Base-by-base conservation (phyloP, 169 alveolate species). In the Cryptosporidium canis region DNA sequence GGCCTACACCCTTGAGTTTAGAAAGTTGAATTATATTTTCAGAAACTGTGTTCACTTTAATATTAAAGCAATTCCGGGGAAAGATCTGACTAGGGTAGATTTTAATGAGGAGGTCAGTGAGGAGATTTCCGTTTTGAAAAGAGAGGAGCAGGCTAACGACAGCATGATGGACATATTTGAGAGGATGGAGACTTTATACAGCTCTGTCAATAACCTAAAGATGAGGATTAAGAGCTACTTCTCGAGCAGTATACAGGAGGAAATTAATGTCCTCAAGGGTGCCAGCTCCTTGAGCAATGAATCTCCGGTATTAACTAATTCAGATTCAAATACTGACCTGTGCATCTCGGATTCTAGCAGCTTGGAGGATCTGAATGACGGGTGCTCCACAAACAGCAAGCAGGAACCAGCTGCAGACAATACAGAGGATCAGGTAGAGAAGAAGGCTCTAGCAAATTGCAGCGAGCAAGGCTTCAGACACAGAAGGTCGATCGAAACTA, bases 401-500 rank as follows among this genome's bases (percentile, higher is more conserved):
- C 47, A 63, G 4, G 70, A 63, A 7, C 16, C 31, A 0, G 29
- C 24, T 63, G 8, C 18, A 7, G 27, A 18, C 2, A 35, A 35
- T 12, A 35, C 4, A 16, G 29, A 37, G 24, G 29, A 37, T 18
- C 21, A 63, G 24, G 6, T 29, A 63, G 12, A n/a, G 18, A 45
- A 63, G 1, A 45, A n/a, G 12, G 56, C 16, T 14, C 11, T 31
- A 8, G 47, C n/a, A 3, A 37, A 24, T 24, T 29, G 31, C 24
- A 9, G 2, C 18, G 29, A 35, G 8, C 39, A 63, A 6, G 18
- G 14, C 14, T 44, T 66, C 27, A 47, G 37, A 58, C 87, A 77
- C 43, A 16, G 87, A 43, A 55, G 87, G n/a, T 35, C 56, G 11
- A 55, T 24, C 4, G 87, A 55, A 37, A 58, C 87, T 8, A 77